phyloP scores from a whole-genome alignment of 2,329 filamentous ascomycete genomes.

The Pestalotiopsis fici region DNA sequence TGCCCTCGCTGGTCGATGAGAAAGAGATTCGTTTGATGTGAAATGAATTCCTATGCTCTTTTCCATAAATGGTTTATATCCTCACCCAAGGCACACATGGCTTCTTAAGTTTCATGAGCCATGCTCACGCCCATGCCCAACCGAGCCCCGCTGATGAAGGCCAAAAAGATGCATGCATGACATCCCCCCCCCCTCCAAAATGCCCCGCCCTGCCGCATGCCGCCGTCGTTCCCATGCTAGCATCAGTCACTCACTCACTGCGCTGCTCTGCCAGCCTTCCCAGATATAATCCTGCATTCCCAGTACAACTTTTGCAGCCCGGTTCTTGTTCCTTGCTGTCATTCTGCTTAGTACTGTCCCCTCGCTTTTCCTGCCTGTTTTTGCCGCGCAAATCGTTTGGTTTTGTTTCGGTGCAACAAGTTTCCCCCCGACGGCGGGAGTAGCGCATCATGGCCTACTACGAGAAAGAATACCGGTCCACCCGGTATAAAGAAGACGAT shows the following conservation, averaged over 20 bases:
- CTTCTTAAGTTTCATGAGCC: no score
- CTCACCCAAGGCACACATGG: not conserved
- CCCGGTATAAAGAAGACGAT: slow-evolving; percentile 15
- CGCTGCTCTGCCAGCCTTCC: slow-evolving; percentile 4
- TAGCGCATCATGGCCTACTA: slow-evolving; percentile 12
- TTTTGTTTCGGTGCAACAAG: not conserved
- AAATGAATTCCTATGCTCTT: not conserved
- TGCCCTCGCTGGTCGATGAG: not conserved
- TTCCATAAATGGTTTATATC: not conserved
- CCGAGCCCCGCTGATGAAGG: slow-evolving; percentile 1
- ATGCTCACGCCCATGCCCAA: not conserved
- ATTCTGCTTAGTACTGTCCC: not conserved
- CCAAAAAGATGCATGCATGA: not conserved
- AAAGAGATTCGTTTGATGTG: not conserved
- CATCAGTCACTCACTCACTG: not conserved
- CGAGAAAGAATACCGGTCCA: slow-evolving; percentile 14
- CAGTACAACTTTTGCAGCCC: not conserved
- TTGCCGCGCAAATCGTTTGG: not conserved
- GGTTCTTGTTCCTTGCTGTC: not conserved
- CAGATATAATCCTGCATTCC: slow-evolving; percentile 6
- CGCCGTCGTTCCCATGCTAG: slow-evolving; percentile 2
- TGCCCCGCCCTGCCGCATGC: not conserved
- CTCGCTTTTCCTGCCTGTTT: not conserved
- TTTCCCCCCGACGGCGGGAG: not conserved
- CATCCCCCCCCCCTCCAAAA: not conserved